Evolutionary conservation across 2,329 filamentous ascomycete species (phyloP).

Genomic region (Allantophomopsis lycopodina): DNA sequence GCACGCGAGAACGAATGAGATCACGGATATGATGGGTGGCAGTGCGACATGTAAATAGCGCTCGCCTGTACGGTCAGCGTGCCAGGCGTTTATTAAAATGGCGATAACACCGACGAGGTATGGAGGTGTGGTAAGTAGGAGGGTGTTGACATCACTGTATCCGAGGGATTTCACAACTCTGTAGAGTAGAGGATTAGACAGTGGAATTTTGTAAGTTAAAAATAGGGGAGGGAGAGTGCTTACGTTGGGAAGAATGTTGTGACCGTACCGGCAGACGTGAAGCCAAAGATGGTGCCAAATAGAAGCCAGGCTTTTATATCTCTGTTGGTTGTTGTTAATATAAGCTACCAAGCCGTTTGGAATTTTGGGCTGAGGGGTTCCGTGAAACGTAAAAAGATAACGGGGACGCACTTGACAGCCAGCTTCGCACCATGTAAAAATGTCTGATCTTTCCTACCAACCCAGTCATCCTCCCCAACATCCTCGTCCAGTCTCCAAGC

Average conservation of each 20-base stretch:
- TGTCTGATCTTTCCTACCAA: constrained; percentile 38
- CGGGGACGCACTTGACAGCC: not conserved
- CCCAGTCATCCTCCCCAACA: constrained; percentile 48
- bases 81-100: constrained; percentile 48
- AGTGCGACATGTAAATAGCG: constrained; percentile 50
- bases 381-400: no score
- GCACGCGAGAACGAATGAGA: constrained; percentile 51
- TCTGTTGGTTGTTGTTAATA: constrained; percentile 9
- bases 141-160: constrained; percentile 31
- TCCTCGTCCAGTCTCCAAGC: constrained; percentile 41
- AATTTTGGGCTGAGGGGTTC: no score
- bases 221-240: constrained; percentile 46
- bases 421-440: constrained; percentile 34
- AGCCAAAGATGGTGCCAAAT: constrained; percentile 39
- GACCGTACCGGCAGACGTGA: constrained; percentile 38
- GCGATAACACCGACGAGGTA: constrained; percentile 45
- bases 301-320: constrained; percentile 1
- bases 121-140: constrained; percentile 47
- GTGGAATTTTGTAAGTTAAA: constrained; percentile 13
- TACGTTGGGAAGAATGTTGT: constrained; percentile 57
- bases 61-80: constrained; percentile 55
- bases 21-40: constrained; percentile 38
- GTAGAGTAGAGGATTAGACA: constrained; percentile 16
- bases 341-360: no score
- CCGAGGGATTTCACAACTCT: constrained; percentile 14